Percentiles rank a stretch among this genome's conserved stretches.
Evolutionary conservation across 2,329 filamentous ascomycete species (phyloP).

Genomic region (Penicillium expansum): DNA sequence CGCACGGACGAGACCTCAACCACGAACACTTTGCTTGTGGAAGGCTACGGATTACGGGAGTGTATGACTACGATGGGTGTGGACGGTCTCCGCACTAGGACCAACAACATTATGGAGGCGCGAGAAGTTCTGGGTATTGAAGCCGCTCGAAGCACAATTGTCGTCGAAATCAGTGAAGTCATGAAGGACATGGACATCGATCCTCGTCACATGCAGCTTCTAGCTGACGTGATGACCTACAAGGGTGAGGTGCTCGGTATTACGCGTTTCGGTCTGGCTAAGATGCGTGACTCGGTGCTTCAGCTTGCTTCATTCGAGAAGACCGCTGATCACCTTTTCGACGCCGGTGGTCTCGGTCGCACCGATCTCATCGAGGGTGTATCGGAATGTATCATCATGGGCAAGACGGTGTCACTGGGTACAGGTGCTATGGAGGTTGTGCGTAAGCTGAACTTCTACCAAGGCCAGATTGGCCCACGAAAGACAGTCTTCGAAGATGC

Average conservation of each 20-base stretch:
- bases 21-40: slow-evolving; percentile 74
- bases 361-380: slow-evolving; percentile 90
- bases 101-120: slow-evolving; percentile 90
- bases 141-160: slow-evolving; percentile 85
- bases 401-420: slow-evolving; percentile 86
- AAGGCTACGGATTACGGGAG: slow-evolving; percentile 84
- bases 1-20: slow-evolving; percentile 70
- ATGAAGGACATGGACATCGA: slow-evolving; percentile 97
- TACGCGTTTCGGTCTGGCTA: slow-evolving; percentile 90
- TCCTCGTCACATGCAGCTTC: slow-evolving; percentile 93
- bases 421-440: slow-evolving; percentile 93
- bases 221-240: slow-evolving; percentile 98
- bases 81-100: slow-evolving; percentile 68
- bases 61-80: slow-evolving; percentile 96
- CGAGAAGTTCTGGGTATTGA: slow-evolving; percentile 88
- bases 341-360: slow-evolving; percentile 89
- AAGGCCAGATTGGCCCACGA: slow-evolving; percentile 57
- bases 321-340: slow-evolving; percentile 95
- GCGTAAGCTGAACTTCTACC: slow-evolving; percentile 66
- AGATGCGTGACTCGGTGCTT: slow-evolving; percentile 91
- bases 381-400: slow-evolving; percentile 96
- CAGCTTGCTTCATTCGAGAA: slow-evolving; percentile 97
- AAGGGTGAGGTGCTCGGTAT: slow-evolving; percentile 97
- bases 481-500: slow-evolving; percentile 66
- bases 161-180: slow-evolving; percentile 79